phyloP scores from a whole-genome alignment of 768 basidiomycete genomes.

The Lentinus brumalis region DNA sequence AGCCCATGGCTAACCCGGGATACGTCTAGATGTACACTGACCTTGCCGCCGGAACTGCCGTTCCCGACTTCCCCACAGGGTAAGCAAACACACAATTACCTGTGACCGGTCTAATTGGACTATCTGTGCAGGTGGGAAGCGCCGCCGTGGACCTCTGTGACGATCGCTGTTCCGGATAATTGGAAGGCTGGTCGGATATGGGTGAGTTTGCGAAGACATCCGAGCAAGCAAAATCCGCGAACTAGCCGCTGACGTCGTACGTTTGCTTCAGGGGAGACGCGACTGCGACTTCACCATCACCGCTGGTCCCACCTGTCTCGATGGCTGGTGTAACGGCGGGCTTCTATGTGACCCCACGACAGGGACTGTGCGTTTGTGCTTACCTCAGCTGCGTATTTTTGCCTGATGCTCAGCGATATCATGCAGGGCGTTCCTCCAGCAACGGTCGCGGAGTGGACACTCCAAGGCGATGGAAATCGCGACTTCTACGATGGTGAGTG shows the following conservation, averaged over 20 bases:
- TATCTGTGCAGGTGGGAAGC: constrained; percentile 36
- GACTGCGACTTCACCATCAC: constrained; percentile 58
- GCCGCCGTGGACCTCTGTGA: constrained; percentile 38
- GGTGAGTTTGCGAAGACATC: constrained; percentile 36
- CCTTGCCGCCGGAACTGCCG: constrained; percentile 47
- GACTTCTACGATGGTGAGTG: constrained; percentile 25
- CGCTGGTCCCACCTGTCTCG: constrained; percentile 55
- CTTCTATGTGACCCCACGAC: constrained; percentile 53
- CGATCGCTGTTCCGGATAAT: constrained; percentile 58
- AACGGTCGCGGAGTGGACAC: constrained; percentile 36
- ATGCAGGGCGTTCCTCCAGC: constrained; percentile 37
- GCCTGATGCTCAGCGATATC: neutral
- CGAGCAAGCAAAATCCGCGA: no score
- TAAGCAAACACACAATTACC: constrained; percentile 23
- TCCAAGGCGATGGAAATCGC: constrained; percentile 29
- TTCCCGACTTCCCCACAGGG: constrained; percentile 50
- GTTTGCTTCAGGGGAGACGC: constrained; percentile 15
- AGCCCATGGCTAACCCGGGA: neutral
- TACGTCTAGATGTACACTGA: constrained; percentile 51
- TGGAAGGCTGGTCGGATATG: constrained; percentile 70
- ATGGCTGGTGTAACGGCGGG: constrained; percentile 73
- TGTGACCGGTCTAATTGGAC: neutral
- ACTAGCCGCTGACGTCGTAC: no score
- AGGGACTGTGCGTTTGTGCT: constrained; percentile 42
- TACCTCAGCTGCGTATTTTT: no score